These are phyloP conservation scores for Elongisporangium anandrum DNA, from an alignment of 352 stramenopile genomes.

Conservation along the genomic window DNA sequence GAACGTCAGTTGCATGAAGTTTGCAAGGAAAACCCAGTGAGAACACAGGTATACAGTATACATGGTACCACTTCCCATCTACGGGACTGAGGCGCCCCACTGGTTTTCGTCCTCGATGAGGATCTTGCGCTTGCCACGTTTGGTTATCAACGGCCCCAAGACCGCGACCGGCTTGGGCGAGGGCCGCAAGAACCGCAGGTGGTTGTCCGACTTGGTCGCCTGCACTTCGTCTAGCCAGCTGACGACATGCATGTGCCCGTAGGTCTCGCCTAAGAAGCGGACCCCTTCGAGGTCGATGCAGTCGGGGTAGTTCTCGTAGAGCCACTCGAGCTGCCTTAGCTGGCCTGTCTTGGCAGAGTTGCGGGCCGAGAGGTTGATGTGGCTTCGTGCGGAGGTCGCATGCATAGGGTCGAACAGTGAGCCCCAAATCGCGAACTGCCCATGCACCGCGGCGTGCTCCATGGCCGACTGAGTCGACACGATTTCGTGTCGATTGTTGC, in stretches of 20 bases:
- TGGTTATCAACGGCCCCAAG: not conserved
- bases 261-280: not conserved
- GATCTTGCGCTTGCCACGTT: not conserved
- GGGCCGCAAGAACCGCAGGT: not conserved
- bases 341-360: not conserved
- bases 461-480: not conserved
- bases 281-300: not conserved
- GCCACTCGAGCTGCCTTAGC: not conserved
- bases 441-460: not conserved
- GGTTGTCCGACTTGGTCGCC: not conserved
- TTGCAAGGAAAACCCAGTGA: not conserved
- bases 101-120: not conserved
- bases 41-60: not conserved
- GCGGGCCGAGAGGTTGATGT: not conserved
- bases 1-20: not conserved
- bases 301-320: not conserved
- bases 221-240: not conserved
- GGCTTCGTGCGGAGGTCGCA: not conserved
- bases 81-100: not conserved
- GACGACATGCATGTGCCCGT: not conserved
- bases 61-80: not conserved
- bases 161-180: not conserved
- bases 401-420: not conserved
- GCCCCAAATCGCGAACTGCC: not conserved
- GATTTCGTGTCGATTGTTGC: not conserved